phyloP scores from a whole-genome alignment of 305 asterid genomes.

The Fraxinus latifolia region DNA sequence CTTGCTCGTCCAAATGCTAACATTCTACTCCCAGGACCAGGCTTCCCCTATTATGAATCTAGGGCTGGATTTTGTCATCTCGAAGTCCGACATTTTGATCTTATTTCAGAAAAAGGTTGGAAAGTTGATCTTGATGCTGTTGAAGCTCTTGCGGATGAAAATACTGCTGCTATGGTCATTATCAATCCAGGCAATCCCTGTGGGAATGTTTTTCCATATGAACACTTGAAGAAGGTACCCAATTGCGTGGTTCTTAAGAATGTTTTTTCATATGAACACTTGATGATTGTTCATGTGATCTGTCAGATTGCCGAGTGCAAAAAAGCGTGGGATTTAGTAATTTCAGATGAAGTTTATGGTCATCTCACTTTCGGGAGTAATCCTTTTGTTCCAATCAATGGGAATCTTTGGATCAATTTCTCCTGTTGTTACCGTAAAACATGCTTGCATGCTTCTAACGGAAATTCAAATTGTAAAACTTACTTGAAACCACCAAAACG shows the following conservation, averaged over 20 bases:
- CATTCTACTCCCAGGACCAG: conserved; percentile 67
- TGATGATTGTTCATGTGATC: neutral
- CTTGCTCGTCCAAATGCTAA: conserved; percentile 60
- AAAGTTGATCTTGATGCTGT: conserved; percentile 59
- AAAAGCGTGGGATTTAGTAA: conserved; percentile 79
- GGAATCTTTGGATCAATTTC: conserved; percentile 77
- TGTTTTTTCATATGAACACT: neutral
- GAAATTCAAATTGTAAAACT: too few species aligned
- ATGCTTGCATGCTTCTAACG: too few species aligned
- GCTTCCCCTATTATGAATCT: conserved; percentile 61
- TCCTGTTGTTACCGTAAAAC: conserved; percentile 52
- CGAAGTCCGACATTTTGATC: conserved; percentile 63
- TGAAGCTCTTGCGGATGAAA: conserved; percentile 63
- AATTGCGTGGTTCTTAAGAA: neutral
- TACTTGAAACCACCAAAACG: too few species aligned
- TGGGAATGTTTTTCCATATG: conserved; percentile 61
- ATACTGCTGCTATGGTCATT: conserved; percentile 68
- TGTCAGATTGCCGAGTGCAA: conserved; percentile 74
- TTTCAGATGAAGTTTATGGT: conserved; percentile 80
- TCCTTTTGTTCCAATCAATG: conserved; percentile 72
- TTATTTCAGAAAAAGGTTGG: conserved; percentile 60
- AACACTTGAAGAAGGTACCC: conserved; percentile 64
- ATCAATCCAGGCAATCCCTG: conserved; percentile 87
- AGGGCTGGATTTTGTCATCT: conserved; percentile 42
- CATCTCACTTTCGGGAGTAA: conserved; percentile 71